A percentile compares a stretch with the other conserved stretches of the same genome.
These are phyloP conservation scores for Acidiella bohemica DNA, from an alignment of 495 filamentous ascomycete species.

Conservation along the genomic window DNA sequence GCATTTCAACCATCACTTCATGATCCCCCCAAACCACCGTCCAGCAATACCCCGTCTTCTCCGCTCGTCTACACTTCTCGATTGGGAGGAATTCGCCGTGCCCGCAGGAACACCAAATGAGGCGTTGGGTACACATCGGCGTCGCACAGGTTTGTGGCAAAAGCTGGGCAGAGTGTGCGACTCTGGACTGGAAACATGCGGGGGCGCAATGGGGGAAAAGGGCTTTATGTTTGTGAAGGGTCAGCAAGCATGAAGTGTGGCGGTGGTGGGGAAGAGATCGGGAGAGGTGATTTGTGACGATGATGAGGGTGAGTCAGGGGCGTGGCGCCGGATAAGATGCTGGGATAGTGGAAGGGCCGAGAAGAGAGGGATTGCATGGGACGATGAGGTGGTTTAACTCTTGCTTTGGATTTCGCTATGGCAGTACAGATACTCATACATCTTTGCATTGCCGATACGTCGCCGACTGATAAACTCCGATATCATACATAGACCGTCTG, in stretches of 20 bases:
- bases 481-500: slow-evolving; percentile 5
- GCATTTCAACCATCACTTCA: slow-evolving; percentile 1
- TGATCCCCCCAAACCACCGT: slow-evolving; percentile 12
- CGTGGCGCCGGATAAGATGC: too few species aligned
- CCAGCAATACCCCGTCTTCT: slow-evolving; percentile 4
- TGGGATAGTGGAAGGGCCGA: too few species aligned
- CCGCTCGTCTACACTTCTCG: slow-evolving; percentile 7
- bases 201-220: too few species aligned
- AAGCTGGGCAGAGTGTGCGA: neutral
- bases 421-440: neutral
- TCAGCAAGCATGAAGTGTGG: too few species aligned
- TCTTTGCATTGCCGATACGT: neutral
- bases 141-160: neutral
- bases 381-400: too few species aligned
- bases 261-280: too few species aligned
- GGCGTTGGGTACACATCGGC: slow-evolving; percentile 18
- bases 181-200: too few species aligned
- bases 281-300: too few species aligned
- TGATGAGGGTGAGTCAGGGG: too few species aligned
- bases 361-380: too few species aligned
- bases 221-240: too few species aligned
- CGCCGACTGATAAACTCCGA: neutral
- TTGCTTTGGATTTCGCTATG: too few species aligned
- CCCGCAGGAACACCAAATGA: slow-evolving; percentile 19
- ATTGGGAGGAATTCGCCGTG: slow-evolving; percentile 19